Conservation (phyloP, 345 rosid species). For the Schrenkiella parvula region DNA sequence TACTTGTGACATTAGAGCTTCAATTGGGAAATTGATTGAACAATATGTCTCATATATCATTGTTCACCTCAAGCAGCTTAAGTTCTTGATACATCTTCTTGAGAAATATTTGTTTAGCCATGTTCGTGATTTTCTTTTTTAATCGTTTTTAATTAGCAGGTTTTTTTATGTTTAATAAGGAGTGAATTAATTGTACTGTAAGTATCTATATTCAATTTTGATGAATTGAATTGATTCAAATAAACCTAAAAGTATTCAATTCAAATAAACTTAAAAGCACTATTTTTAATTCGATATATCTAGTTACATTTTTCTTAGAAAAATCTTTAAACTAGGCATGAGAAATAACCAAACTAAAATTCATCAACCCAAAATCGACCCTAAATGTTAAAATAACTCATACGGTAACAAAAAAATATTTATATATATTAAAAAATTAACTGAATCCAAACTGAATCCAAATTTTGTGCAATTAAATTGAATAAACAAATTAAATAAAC, state of each 20-base stretch:
- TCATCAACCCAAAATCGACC: not conserved
- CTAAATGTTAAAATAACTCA: not conserved
- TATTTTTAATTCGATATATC: not conserved
- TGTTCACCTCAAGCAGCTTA: slow-evolving; percentile 14
- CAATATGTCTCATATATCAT: not conserved
- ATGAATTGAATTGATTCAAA: not conserved
- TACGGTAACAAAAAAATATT: not conserved
- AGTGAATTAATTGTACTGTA: not conserved
- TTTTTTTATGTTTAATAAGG: not conserved
- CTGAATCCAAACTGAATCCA: not conserved
- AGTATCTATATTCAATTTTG: not conserved
- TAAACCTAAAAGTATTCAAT: not conserved
- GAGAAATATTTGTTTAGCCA: slow-evolving; percentile 9
- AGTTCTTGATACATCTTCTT: slow-evolving; percentile 12
- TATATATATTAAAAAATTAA: not conserved
- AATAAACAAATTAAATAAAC: not conserved
- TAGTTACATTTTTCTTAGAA: not conserved
- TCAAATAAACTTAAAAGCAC: not conserved
- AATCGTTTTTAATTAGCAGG: not conserved
- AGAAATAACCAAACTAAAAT: not conserved
- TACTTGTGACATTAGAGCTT: slow-evolving; percentile 12
- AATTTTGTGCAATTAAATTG: not conserved
- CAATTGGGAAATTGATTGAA: not conserved
- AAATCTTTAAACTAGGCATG: not conserved
- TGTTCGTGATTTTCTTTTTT: slow-evolving; percentile 8